phyloP scores from a whole-genome alignment of 2,329 filamentous ascomycete genomes.

The Verticillium nubilum region DNA sequence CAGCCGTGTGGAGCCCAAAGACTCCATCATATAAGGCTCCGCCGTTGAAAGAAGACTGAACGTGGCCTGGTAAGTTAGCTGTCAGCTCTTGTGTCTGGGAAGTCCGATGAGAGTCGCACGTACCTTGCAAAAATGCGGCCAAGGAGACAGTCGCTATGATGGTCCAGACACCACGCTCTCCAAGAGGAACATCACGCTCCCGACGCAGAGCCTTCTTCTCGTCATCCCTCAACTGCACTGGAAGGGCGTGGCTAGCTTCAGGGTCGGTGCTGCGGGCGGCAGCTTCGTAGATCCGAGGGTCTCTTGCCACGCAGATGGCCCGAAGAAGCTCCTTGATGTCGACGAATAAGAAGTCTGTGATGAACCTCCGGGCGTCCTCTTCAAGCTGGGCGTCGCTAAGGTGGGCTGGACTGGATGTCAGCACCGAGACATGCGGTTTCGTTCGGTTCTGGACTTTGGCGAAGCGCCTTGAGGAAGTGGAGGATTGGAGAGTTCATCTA shows the following conservation, averaged over 20 bases:
- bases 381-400: conserved; percentile 30
- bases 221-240: conserved; percentile 22
- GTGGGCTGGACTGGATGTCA: conserved; percentile 19
- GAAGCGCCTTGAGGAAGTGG: not conserved
- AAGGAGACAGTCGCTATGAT: conserved; percentile 37
- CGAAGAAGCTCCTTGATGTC: conserved; percentile 23
- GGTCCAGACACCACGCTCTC: conserved; percentile 30
- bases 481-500: not conserved
- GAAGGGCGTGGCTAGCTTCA: conserved; percentile 16
- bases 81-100: not conserved
- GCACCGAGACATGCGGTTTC: not conserved
- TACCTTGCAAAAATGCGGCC: conserved; percentile 34
- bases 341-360: conserved; percentile 22
- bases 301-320: conserved; percentile 34
- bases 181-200: conserved; percentile 32
- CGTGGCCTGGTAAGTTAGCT: conserved; percentile 21
- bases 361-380: conserved; percentile 26
- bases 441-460: not conserved
- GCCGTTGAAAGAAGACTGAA: conserved; percentile 38
- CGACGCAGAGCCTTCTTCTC: conserved; percentile 30
- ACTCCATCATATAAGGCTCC: conserved; percentile 24
- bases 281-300: conserved; percentile 31
- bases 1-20: not conserved
- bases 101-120: no score
- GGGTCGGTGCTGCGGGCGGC: conserved; percentile 22